These are phyloP conservation scores for Craspedostauros australis DNA, from an alignment of 108 stramenopile genomes.

Conservation along the genomic window DNA sequence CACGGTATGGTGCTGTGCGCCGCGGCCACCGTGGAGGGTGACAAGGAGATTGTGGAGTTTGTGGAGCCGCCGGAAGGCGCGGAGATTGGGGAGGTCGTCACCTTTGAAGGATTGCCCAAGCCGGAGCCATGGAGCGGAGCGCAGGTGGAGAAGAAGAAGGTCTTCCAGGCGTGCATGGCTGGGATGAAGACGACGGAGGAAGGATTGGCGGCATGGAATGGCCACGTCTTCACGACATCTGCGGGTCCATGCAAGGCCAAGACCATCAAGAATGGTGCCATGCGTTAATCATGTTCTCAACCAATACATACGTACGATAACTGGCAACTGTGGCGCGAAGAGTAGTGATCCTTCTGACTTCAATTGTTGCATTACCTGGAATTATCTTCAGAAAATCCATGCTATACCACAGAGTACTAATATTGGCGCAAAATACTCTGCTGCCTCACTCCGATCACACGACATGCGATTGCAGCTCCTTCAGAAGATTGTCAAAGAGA, in stretches of 20 bases:
- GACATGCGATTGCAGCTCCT: constrained; percentile 23
- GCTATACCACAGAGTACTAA: too few species aligned
- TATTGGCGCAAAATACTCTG: too few species aligned
- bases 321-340: too few species aligned
- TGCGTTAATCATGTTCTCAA: constrained; percentile 46
- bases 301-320: too few species aligned
- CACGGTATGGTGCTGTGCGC: constrained; percentile 99
- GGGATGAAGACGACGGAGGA: constrained; percentile 85
- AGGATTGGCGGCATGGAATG: constrained; percentile 76
- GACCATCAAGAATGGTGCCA: constrained; percentile 61
- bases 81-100: constrained; percentile 84
- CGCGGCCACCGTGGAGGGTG: constrained; percentile 52
- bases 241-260: constrained; percentile 73
- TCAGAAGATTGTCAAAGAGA: constrained; percentile 31
- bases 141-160: constrained; percentile 96
- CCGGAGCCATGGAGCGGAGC: constrained; percentile 70
- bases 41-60: constrained; percentile 83
- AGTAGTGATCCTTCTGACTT: neutral
- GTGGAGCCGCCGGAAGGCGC: constrained; percentile 92
- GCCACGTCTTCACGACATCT: constrained; percentile 73
- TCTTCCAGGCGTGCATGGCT: constrained; percentile 80
- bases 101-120: constrained; percentile 80
- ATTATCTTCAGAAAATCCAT: neutral
- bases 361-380: neutral
- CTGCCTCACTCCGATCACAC: too few species aligned